Conservation (phyloP, 805 yeast genomes). For the Candida namnaoensis region DNA sequence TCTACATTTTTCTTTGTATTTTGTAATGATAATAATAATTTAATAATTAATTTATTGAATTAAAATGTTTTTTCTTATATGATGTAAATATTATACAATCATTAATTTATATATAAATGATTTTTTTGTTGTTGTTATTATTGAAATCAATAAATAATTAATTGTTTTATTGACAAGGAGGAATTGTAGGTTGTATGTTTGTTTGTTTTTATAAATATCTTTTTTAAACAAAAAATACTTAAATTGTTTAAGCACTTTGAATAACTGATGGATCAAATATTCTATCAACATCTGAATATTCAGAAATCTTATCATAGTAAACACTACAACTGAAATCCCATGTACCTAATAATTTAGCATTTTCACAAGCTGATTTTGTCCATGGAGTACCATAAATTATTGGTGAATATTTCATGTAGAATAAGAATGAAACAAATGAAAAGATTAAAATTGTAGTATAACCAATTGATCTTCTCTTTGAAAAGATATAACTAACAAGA, state of each 20-base stretch:
- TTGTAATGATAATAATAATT: too few relatives aligned
- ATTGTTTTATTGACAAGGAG: too few relatives aligned
- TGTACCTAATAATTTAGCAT: conserved; percentile 44
- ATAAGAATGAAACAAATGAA: conserved; percentile 38
- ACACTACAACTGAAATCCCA: conserved; percentile 89
- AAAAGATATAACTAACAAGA: conserved; percentile 32
- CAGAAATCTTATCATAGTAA: conserved; percentile 17
- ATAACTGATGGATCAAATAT: neutral
- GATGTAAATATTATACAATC: too few relatives aligned
- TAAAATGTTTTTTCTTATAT: too few relatives aligned
- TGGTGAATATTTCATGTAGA: conserved; percentile 60
- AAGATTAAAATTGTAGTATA: conserved; percentile 38
- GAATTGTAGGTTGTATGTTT: too few relatives aligned
- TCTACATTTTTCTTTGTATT: too few relatives aligned
- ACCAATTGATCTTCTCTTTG: conserved; percentile 33
- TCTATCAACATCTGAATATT: neutral
- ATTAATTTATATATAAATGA: too few relatives aligned
- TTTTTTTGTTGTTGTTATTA: too few relatives aligned
- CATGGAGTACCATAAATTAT: conserved; percentile 73
- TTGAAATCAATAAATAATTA: too few relatives aligned
- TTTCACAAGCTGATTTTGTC: conserved; percentile 62
- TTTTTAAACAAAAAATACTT: neutral
- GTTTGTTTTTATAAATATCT: too few relatives aligned
- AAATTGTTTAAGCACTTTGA: too few relatives aligned
- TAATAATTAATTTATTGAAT: too few relatives aligned